Evolutionary conservation across 2,329 filamentous ascomycete species (phyloP), one percentile per base, ranked within the genome.

Genomic region (Domatiomyces catenatus): DNA sequence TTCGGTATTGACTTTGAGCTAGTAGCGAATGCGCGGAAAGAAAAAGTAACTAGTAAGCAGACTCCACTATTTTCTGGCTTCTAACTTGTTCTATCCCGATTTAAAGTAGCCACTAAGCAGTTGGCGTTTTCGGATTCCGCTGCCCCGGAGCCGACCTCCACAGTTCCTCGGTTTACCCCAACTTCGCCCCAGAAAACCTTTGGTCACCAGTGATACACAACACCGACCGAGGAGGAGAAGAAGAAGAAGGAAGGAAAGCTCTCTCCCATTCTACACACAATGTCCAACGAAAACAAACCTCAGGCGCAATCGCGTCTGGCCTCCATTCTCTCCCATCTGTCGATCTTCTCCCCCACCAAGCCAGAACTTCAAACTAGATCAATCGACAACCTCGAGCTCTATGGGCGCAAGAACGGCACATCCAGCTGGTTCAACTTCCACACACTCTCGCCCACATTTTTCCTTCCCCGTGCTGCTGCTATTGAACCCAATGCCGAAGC

Each of bases 401-500:
- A 67, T 48, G 58, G 69, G 57, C 64, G 70, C 61, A 64, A 67
- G 58, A 51, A 68, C 71, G 54, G 56, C 72, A 71, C 56, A 66
- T 60, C 52, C 72, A 71, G 52, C 43, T 58, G 57, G 56, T 59
- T 54, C 61, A 79, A 87, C 66, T 76, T 84, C 61, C 84, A 90
- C 67, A 79, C 83, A 15, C 78, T 96, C 26, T 89, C 86, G 1
- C 90, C 90, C 0, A 94, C 89, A 2, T 82, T 80, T 66, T 95
- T 94, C 65, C 72, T 94, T 19, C 84, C 86, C 57, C 82, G 90
- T 49, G 88, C 90, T 17, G 89, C 89, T 5, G 74, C 78, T 45
- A 92, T 96, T 61, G 90, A 95, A 67, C 90, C 90, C 5, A 73
- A 89, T 62, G 86, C 85, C 10, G 75, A 82, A 58, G 90, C 89